phyloP scores from a whole-genome alignment of 192 early-diverging fungal species.

The Entomortierella lignicola region DNA sequence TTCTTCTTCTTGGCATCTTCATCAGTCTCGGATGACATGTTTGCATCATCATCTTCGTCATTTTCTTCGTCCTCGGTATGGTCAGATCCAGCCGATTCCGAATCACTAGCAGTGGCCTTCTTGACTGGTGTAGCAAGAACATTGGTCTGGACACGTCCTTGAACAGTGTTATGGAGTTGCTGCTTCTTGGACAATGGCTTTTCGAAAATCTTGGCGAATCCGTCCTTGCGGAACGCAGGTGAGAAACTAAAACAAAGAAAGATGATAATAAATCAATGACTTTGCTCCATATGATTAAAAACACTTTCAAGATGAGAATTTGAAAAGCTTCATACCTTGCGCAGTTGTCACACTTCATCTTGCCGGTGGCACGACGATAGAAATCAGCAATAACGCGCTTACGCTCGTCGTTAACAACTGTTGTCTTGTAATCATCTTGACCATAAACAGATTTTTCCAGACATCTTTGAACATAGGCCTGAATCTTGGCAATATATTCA shows the following conservation, averaged over 20 bases:
- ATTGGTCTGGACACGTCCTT: conserved; percentile 44
- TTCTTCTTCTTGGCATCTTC: conserved; percentile 40
- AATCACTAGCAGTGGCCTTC: conserved; percentile 44
- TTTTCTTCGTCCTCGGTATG: conserved; percentile 48
- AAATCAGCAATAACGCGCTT: conserved; percentile 64
- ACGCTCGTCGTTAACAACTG: conserved; percentile 64
- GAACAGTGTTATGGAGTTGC: conserved; percentile 32
- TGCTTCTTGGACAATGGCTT: conserved; percentile 50
- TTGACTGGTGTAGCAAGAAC: conserved; percentile 22
- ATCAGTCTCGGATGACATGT: conserved; percentile 52
- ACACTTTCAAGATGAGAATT: too few relatives aligned
- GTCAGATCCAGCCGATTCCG: conserved; percentile 32
- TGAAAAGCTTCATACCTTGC: conserved; percentile 54
- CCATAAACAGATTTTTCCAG: conserved; percentile 25
- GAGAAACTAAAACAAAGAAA: conserved; percentile 66
- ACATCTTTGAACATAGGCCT: conserved; percentile 25
- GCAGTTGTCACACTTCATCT: conserved; percentile 75
- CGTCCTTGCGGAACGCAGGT: conserved; percentile 85
- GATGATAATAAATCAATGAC: neutral
- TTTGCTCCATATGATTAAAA: neutral
- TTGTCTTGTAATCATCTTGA: conserved; percentile 61
- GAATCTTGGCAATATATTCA: conserved; percentile 64
- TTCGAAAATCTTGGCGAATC: conserved; percentile 73
- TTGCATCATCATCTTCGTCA: conserved; percentile 48
- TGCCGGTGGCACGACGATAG: conserved; percentile 53